These are phyloP conservation scores for Hericium coralloides DNA, from an alignment of 768 basidiomycete genomes.

Conservation along the genomic window DNA sequence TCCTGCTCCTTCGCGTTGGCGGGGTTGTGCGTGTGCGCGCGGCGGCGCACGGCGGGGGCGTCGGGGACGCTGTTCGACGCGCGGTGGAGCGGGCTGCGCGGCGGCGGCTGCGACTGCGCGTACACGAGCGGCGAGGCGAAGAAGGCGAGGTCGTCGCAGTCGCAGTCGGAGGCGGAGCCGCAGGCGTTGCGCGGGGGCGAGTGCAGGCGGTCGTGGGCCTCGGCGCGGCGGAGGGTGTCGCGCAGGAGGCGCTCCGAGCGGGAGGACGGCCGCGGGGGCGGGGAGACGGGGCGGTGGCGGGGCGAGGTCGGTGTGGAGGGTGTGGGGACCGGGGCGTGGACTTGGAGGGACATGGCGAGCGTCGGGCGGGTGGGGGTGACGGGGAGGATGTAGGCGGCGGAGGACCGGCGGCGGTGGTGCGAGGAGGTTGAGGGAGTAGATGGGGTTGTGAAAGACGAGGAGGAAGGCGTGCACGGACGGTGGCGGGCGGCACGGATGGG, in stretches of 20 bases:
- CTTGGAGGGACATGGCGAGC: slow-evolving; percentile 28
- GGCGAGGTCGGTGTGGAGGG: slow-evolving; percentile 14
- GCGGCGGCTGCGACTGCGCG: background rate
- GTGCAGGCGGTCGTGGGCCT: slow-evolving; percentile 23
- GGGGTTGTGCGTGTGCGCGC: slow-evolving; percentile 11
- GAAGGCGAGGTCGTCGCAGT: slow-evolving; percentile 20
- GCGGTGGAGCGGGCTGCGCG: background rate
- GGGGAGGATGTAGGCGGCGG: slow-evolving; percentile 5
- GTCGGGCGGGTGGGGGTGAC: slow-evolving; percentile 22
- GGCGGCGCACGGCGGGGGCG: slow-evolving; percentile 1
- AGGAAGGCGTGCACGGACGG: background rate
- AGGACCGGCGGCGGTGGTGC: background rate
- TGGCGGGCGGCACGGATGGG: background rate
- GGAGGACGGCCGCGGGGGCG: slow-evolving; percentile 31
- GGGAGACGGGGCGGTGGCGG: slow-evolving; percentile 2
- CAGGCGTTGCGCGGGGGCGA: slow-evolving; percentile 12
- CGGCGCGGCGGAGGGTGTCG: slow-evolving; percentile 37
- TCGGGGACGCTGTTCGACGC: slow-evolving; percentile 14
- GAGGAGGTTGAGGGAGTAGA: background rate
- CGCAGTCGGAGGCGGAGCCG: slow-evolving; percentile 12
- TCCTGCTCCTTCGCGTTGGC: slow-evolving; percentile 15
- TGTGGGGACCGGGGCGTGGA: slow-evolving; percentile 20
- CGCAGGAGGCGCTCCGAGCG: slow-evolving; percentile 49
- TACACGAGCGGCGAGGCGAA: slow-evolving; percentile 5
- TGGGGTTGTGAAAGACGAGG: background rate